Base-by-base conservation (phyloP, 345 rosid species). In the Bruguiera sexangula region DNA sequence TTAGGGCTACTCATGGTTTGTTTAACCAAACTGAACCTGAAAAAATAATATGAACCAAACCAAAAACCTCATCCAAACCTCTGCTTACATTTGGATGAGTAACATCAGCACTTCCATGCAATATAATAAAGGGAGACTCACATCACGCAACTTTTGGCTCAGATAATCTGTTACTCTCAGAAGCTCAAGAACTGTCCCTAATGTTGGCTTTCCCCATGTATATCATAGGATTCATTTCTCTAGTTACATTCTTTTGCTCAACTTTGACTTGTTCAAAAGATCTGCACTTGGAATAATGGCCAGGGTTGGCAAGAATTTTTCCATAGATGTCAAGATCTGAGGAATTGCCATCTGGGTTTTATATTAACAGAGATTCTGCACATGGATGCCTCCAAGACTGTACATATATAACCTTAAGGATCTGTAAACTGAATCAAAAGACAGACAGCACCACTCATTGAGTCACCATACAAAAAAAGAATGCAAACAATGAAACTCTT, bases 381-480 rank as follows among this genome's bases (percentile, higher is more conserved):
- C 96, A 93, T 91, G 43, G 97, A 89, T 5, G 96, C 91, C 1
- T 89, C 96, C 53, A 89, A 71, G 31, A 91, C 63, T 0, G 96
- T 92, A 5, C 98, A 94, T 9, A 76, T 81, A 66, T 89, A 91
- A 62, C 82, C 87, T 21, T 26, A 34, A 3, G 79, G 86, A 63
- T 83, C 86, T 1, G 85, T 79, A 26, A 93, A 79, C 73, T 89
- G 91, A 32, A 80, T 73, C 67, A 88, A 43, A 15, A 94, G 82
- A 74, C 81, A 82, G 69, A 85, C 80, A 2, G 94, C 98, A 6
- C 88, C 97, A 19, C 96, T 94, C 96, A 89, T 85, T 5, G 97
- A 93, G 71, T 93, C 97, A 3, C 93, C 94, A 21, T 78, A 85
- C 8, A 89, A 79, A 67, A 37, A 91, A 91, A 36, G 82, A 78